A percentile compares a stretch with the other conserved stretches of the same genome.
Conservation (phyloP, 148 eudicot genomes). For the Chenopodium berlandieri region DNA sequence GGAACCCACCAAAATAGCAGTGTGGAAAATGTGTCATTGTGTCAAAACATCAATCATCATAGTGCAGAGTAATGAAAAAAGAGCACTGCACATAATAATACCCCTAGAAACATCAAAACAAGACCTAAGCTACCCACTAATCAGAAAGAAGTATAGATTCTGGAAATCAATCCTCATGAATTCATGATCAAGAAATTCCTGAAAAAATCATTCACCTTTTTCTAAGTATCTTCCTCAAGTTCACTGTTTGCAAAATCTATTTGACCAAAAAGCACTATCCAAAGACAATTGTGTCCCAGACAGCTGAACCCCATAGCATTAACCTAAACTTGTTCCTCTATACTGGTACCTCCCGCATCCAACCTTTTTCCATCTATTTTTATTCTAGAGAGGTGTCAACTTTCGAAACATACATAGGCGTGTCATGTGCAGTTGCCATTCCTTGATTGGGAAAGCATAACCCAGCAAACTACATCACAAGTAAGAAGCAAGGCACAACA, state of each 20-base stretch:
- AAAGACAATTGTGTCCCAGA: neutral
- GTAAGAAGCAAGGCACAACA: too few relatives aligned
- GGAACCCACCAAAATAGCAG: too few relatives aligned
- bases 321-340: neutral
- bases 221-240: too few relatives aligned
- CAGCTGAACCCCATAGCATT: neutral
- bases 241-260: neutral
- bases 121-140: neutral
- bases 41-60: neutral
- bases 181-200: neutral
- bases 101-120: neutral
- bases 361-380: neutral
- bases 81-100: neutral
- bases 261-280: neutral
- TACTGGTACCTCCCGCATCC: neutral
- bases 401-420: too few relatives aligned
- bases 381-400: too few relatives aligned
- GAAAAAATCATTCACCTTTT: too few relatives aligned
- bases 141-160: neutral
- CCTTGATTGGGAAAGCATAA: too few relatives aligned
- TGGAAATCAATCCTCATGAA: neutral
- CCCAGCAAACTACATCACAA: too few relatives aligned
- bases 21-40: too few relatives aligned
- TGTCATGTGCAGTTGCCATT: too few relatives aligned
- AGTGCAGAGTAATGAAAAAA: neutral